Base-by-base conservation (phyloP, 2,329 filamentous ascomycete genomes). In the Aspergillus clavatus region DNA sequence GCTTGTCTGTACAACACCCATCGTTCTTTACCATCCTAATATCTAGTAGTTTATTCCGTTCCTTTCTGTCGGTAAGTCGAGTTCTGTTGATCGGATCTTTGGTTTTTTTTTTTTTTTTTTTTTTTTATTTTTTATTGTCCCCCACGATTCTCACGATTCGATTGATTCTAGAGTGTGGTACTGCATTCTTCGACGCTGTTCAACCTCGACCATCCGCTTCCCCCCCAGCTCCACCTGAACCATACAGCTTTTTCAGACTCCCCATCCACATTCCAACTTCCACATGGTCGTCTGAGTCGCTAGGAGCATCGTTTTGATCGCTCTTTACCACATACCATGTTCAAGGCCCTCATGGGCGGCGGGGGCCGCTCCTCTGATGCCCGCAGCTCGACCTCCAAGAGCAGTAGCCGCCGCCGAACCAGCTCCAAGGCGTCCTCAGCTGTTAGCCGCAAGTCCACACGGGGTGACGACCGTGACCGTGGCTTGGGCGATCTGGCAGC, bases 401-500 rank as follows among this genome's bases (percentile, higher is more conserved):
- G 53, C 31, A 57, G 46, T 35, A 46, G 57, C 48, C 64, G 62
- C 45, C 64, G 62, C 56, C 62, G 57, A 52, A 52, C 59, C 23
- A 54, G 62, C 40, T 62, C 60, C 27, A 66, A 62, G 53, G 42
- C 49, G 35, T 59, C 57, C 28, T 67, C 63, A 16, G 59, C 61
- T 44, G 59, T 61, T 37, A 64, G 61, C 49, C 66, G 61, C 54
- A 71, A 67, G 56, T 64, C 68, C 45, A 58, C 69, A 63, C 67
- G 69, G 63, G 66, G 66, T 69, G 70, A 73, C 66, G 70, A 72
- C 64, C 69, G 70, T 67, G 69, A 68, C 45, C 65, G 67, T 43
- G 67, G 63, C 45, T 55, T 68, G 52, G 64, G 60, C 42, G 65
- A 68, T 51, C 47, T 65, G 51, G 53, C 58, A 16, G 45, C 54